These are phyloP conservation scores for Fraxinus angustifolia DNA, from an alignment of 305 asterid species.

Conservation along the genomic window DNA sequence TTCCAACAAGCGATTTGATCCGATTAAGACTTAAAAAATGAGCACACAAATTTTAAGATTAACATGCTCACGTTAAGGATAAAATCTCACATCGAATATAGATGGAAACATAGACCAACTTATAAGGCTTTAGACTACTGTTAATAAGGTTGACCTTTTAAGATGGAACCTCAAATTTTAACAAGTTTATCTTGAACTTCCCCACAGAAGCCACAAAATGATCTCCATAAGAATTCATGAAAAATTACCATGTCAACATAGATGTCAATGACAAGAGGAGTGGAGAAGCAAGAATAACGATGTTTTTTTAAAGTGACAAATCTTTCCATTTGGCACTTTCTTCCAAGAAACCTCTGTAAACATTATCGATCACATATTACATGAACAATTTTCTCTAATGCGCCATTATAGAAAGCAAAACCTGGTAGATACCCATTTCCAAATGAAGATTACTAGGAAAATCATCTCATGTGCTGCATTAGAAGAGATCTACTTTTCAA, in stretches of 20 bases:
- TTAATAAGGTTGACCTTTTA: no score
- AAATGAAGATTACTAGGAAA: neutral
- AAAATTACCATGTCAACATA: neutral
- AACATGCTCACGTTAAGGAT: no score
- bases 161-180: no score
- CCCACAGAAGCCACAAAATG: neutral
- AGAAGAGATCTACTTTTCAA: neutral
- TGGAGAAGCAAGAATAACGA: neutral
- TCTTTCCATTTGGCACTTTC: neutral
- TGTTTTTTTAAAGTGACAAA: neutral
- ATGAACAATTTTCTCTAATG: neutral
- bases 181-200: neutral
- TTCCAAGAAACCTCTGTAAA: neutral
- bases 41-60: no score
- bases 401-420: neutral
- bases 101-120: neutral
- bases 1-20: neutral
- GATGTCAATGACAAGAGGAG: neutral
- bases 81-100: neutral
- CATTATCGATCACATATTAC: neutral
- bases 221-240: neutral
- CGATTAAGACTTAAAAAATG: neutral
- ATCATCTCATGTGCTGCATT: neutral
- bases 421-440: neutral
- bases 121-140: neutral